Base-by-base conservation (phyloP, 2,329 filamentous ascomycete genomes). In the Ophiosphaerella korrae region DNA sequence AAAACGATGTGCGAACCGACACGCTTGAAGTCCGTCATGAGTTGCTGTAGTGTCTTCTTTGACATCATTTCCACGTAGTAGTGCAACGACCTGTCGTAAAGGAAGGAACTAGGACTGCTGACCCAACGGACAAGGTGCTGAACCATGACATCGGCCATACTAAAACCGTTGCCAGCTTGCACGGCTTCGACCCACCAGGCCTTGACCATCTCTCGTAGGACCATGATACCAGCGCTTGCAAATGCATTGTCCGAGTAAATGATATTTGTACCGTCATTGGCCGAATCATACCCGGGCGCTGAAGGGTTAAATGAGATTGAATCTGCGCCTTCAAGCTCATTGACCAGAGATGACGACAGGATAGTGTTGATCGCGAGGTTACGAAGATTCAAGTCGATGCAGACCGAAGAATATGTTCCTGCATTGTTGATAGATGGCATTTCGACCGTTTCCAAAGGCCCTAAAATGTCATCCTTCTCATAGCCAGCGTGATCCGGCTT, bases 11-110 rank as follows among this genome's bases (percentile, higher is more conserved):
- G 91, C 0, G 92, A 97, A 2, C 94, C 94, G 1, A 99, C 93
- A 9, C 93, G 88, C 53, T 92, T 87, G 77, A 99, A 99, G 70
- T 99, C 94, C 0, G 88, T 89, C 89, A 99, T 96, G 32, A 99
- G 84, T 74, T 97, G 93, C 68, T 97, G 90, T 60, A 99, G 90
- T 0, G 95, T 94, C 74, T 99, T 99, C 60, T 90, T 89, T 31
- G 92, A 96, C 88, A 99, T 95, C 85, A 97, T 94, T 73, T 97
- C 93, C 47, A 99, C 92, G 67, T 99, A 97, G 78, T 96, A 94
- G 69, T 97, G 92, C 57, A 99, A 76, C 5, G 92, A 91, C 4
- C 89, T 86, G 74, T 99, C 95, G 70, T 97, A 99, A 50, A 99
- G 86, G 75, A 93, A 97, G 0, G 92, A 97, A 42, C 90, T 88